Evolutionary conservation across 2,329 filamentous ascomycete genomes (phyloP), one percentile per base, ranked within the genome.

Genomic region (Fusarium goolgardi): DNA sequence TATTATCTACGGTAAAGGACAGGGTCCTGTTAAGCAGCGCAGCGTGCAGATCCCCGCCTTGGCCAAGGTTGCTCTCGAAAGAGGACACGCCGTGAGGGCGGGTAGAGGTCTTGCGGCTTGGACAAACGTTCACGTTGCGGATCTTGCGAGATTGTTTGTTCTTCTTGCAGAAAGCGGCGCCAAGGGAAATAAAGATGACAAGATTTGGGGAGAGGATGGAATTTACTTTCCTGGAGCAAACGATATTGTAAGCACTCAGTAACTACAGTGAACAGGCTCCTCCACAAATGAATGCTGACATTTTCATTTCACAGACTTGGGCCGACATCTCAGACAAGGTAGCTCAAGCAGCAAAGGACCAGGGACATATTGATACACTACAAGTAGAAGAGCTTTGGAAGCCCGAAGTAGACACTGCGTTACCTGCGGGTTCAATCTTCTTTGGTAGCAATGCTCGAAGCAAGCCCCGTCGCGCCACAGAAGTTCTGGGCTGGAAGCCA

Each of bases 391-490:
- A 74, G 71, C 50, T 77, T 9, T 70, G 76, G n/a, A 64, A 77
- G 0, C 77, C 80, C 0, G 83, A 86, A 10, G 81, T 82, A 3
- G 78, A 83, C 44, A 77, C 79, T 18, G 73, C 83, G 18, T 76
- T 80, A 1, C 76, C 79, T 0, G 80, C 79, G 46, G 85, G 85
- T 12, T 78, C 80, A 41, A 77, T 85, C 9, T 77, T 84, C 7
- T 88, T 85, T 78, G 87, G 87, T 0, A 81, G 82, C 47, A 90
- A 90, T 65, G 88, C 87, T 15, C 77, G 84, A 61, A 82, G 82
- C 32, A 81, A 77, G 55, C 83, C 87, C 0, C 78, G 80, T 50
- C 80, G 87, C 34, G 88, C 81, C 8, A 82, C 78, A 40, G 81
- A 85, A 67, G 64, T 87, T 41, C 70, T 90, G 10, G 83, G 82